A percentile compares a stretch with the other conserved stretches of the same genome.
Evolutionary conservation across 2,329 filamentous ascomycete species (phyloP).

Genomic region (Pyrenochaeta sp.): DNA sequence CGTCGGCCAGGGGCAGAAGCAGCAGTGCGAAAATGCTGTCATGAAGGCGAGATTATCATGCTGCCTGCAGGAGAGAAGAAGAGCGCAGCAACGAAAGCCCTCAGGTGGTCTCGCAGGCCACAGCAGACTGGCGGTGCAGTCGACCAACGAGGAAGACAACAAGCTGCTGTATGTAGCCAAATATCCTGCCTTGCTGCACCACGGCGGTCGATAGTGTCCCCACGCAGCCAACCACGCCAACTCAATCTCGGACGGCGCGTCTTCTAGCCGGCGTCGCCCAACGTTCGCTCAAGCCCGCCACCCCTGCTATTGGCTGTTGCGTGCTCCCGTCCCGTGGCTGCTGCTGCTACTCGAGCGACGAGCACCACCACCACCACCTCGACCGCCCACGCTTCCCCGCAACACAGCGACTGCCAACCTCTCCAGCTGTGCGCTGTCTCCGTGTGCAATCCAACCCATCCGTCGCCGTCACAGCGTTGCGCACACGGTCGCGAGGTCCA

Average conservation of each 20-base stretch:
- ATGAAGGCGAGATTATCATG: not conserved
- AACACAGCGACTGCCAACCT: constrained; percentile 16
- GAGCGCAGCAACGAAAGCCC: too few species aligned
- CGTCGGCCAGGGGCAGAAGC: not conserved
- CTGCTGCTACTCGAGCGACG: constrained; percentile 14
- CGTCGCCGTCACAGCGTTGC: constrained; percentile 7
- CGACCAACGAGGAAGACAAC: not conserved
- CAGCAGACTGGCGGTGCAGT: not conserved
- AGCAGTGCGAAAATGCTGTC: not conserved
- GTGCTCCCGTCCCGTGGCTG: constrained; percentile 13
- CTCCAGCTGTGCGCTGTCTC: constrained; percentile 19
- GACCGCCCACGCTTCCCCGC: constrained; percentile 22
- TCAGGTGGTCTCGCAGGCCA: too few species aligned
- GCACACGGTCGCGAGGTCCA: constrained; percentile 23
- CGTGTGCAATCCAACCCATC: constrained; percentile 2
- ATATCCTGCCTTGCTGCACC: not conserved
- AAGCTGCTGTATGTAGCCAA: not conserved
- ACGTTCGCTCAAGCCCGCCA: constrained; percentile 19
- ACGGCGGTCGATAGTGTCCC: constrained; percentile 3
- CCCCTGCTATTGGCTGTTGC: constrained; percentile 25
- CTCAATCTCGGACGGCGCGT: constrained; percentile 16
- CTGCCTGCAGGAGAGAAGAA: too few species aligned
- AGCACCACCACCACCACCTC: constrained; percentile 5
- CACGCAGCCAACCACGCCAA: constrained; percentile 8
- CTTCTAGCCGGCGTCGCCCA: constrained; percentile 19